These are phyloP conservation scores for Filobasidium wieringae DNA, from an alignment of 768 basidiomycete genomes.

Conservation along the genomic window DNA sequence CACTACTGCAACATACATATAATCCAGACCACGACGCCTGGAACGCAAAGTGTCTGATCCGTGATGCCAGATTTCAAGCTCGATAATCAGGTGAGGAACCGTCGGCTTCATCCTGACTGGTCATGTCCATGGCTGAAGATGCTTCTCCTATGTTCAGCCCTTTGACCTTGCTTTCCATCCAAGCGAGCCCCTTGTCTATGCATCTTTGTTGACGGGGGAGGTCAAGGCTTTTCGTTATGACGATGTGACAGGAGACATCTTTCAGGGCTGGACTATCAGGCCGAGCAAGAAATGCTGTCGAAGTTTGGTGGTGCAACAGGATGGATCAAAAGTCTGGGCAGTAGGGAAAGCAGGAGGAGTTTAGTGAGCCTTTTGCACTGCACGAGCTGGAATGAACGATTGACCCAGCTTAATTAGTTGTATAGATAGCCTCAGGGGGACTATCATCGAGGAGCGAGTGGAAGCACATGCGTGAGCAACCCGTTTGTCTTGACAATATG, in stretches of 20 bases:
- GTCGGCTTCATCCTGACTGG: background rate
- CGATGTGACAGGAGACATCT: conserved; percentile 43
- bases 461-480: conserved; percentile 31
- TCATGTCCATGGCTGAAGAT: background rate
- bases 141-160: conserved; percentile 52
- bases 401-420: conserved; percentile 30
- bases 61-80: conserved; percentile 37
- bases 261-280: conserved; percentile 52
- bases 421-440: conserved; percentile 22
- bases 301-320: conserved; percentile 54
- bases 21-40: too few relatives aligned
- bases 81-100: conserved; percentile 29
- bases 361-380: conserved; percentile 48
- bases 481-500: background rate
- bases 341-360: conserved; percentile 72
- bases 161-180: conserved; percentile 89
- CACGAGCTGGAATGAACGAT: conserved; percentile 30
- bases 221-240: conserved; percentile 72
- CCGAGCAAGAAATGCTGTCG: conserved; percentile 78
- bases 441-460: conserved; percentile 22
- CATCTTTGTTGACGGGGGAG: conserved; percentile 60
- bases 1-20: too few relatives aligned
- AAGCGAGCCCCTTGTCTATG: conserved; percentile 54
- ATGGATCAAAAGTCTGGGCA: conserved; percentile 59
- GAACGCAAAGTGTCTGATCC: too few relatives aligned